Evolutionary conservation across 176 grass and related monocot species (phyloP).

Genomic region (Thinopyrum elongatum): DNA sequence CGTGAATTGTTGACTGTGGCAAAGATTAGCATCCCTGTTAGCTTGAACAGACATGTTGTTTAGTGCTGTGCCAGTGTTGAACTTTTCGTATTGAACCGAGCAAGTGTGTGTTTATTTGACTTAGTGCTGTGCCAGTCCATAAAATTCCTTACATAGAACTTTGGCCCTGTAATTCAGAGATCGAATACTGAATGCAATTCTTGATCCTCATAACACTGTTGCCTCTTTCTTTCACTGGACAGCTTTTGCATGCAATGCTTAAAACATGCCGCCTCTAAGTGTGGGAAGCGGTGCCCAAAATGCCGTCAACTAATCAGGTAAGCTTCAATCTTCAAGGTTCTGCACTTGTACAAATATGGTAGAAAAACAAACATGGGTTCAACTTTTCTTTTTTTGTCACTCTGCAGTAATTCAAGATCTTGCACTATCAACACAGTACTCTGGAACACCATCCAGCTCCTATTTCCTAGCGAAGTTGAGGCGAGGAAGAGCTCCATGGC

Average conservation of each 20-base stretch:
- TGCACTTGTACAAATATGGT: background rate
- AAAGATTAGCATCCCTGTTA: background rate
- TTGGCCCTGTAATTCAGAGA: background rate
- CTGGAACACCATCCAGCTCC: conserved; percentile 92
- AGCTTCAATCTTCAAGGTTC: background rate
- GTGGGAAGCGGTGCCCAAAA: conserved; percentile 85
- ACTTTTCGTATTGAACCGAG: background rate
- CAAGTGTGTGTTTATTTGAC: background rate
- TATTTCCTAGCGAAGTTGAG: conserved; percentile 78
- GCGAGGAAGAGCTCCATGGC: conserved; percentile 46
- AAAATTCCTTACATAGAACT: background rate
- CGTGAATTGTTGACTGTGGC: background rate
- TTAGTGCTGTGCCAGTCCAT: background rate
- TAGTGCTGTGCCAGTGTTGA: too few species aligned
- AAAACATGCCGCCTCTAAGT: conserved; percentile 66
- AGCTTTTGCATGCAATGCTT: conserved; percentile 94
- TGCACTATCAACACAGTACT: conserved; percentile 87
- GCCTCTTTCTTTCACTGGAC: conserved; percentile 18
- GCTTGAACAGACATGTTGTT: background rate
- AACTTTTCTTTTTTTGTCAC: conserved; percentile 3
- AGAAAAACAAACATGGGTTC: background rate
- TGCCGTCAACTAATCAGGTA: conserved; percentile 90
- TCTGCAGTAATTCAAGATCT: conserved; percentile 75
- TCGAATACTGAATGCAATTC: background rate
- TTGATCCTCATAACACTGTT: background rate